Evolutionary conservation across 345 rosid species (phyloP).

Genomic region (Cochlearia excelsa): DNA sequence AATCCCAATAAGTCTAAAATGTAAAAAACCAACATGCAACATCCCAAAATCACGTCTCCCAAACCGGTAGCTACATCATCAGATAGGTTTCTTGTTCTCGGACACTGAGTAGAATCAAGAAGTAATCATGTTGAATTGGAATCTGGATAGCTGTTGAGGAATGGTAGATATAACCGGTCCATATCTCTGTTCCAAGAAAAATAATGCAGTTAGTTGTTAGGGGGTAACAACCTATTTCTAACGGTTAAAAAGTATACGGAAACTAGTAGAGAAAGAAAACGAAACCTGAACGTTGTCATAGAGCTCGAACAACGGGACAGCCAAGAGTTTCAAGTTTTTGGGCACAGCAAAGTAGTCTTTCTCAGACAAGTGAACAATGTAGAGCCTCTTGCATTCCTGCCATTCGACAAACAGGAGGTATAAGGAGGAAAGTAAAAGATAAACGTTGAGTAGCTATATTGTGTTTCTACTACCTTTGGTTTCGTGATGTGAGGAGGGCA

Average conservation of each 20-base stretch:
- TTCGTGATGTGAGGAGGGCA: constrained; percentile 96
- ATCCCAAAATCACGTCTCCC: constrained; percentile 8
- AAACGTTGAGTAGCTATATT: neutral
- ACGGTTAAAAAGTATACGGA: neutral
- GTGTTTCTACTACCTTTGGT: constrained; percentile 61
- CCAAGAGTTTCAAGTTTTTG: constrained; percentile 92
- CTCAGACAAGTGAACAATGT: constrained; percentile 86
- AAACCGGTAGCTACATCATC: constrained; percentile 25
- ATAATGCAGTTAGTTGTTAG: neutral
- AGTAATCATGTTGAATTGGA: constrained; percentile 89
- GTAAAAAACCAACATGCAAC: constrained; percentile 6
- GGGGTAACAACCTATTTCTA: neutral
- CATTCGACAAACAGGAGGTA: constrained; percentile 24
- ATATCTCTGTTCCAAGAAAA: constrained; percentile 58
- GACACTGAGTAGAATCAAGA: constrained; percentile 41
- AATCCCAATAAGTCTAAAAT: constrained; percentile 19
- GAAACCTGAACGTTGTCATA: constrained; percentile 88
- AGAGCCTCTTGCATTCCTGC: constrained; percentile 99
- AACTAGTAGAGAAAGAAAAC: neutral
- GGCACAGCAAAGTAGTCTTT: constrained; percentile 98
- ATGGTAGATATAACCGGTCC: constrained; percentile 95
- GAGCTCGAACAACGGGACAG: constrained; percentile 94
- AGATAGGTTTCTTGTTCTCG: constrained; percentile 17
- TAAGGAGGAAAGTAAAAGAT: constrained; percentile 18
- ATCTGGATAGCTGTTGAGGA: constrained; percentile 97